Base-by-base conservation (phyloP, 2,329 filamentous ascomycete genomes). In the Colletotrichum falcatum region DNA sequence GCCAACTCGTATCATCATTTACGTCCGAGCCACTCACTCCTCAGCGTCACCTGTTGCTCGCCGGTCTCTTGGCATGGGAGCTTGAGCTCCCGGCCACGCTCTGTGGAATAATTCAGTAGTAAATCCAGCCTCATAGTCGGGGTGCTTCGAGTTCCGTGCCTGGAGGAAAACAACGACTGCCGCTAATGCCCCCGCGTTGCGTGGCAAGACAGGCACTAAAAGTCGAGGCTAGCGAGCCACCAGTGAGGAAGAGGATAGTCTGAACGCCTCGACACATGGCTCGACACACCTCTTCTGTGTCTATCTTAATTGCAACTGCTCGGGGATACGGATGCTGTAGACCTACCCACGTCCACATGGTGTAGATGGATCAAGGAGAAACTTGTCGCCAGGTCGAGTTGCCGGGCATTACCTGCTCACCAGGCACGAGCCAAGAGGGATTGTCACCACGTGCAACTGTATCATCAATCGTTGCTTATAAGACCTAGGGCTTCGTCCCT, bases 141-240 rank as follows among this genome's bases (percentile, higher is more conserved):
- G 46, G 26, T 46, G 8, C 26, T 42, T 18, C 18, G 9, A n/a
- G 1, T 30, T n/a, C 26, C 39, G 26, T 33, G 26, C 56, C 18
- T 11, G 39, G 39, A 30, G 7, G 18, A 61, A 33, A 37, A 26
- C 28, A 12, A 44, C 8, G n/a, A 5, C 46, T 16, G 23, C 46
- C n/a, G 20, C 23, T 30, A 51, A 30, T 7, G 48, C 14, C 7
- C 49, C 20, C 11, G 61, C 37, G 44, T 46, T 9, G 23, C 28
- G 39, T 14, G 37, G 37, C n/a, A 33, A 65, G 44, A 30, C 23
- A 11, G n/a, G 53, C 54, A 65, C 53, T 59, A 65, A 33, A 7
- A 26, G n/a, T n/a, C 42, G 18, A 59, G 11, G 39, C 54, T 65
- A 65, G 62, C 42, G 20, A 39, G 16, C 54, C 53, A 23, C 62